Percentiles rank a stretch among this genome's conserved stretches.
phyloP scores from a whole-genome alignment of 257 asterid genomes.

The Fraxinus americana region DNA sequence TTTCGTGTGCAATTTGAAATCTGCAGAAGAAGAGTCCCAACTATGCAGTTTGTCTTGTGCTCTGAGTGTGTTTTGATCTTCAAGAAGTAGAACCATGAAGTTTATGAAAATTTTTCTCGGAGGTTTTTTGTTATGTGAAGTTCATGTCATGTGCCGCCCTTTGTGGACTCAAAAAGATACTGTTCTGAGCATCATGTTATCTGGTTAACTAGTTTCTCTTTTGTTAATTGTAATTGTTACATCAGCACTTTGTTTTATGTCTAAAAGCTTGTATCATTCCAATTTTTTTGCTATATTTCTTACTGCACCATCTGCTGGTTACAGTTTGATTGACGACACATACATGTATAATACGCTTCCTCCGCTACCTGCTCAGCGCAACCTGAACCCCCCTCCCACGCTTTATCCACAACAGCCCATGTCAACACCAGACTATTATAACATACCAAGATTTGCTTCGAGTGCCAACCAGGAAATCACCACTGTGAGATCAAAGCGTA shows the following conservation, averaged over 20 bases:
- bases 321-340: slow-evolving; percentile 60
- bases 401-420: slow-evolving; percentile 97
- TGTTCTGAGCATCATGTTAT: neutral
- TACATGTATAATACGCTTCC: slow-evolving; percentile 78
- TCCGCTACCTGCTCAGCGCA: slow-evolving; percentile 93
- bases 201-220: neutral
- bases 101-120: neutral
- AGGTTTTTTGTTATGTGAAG: neutral
- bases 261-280: neutral
- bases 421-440: slow-evolving; percentile 80
- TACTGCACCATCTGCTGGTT: slow-evolving; percentile 7
- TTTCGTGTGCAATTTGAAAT: neutral
- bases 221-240: too few species aligned
- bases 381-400: slow-evolving; percentile 93
- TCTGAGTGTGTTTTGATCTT: neutral
- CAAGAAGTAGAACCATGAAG: neutral
- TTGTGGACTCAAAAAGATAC: neutral
- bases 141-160: neutral
- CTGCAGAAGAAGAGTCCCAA: neutral
- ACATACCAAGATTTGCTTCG: slow-evolving; percentile 61
- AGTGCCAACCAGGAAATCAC: slow-evolving; percentile 46
- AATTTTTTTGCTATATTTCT: neutral
- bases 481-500: slow-evolving; percentile 67
- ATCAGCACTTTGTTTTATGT: neutral
- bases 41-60: neutral